phyloP scores from a whole-genome alignment of 2,329 filamentous ascomycete species.

The Microascus cirrosus region DNA sequence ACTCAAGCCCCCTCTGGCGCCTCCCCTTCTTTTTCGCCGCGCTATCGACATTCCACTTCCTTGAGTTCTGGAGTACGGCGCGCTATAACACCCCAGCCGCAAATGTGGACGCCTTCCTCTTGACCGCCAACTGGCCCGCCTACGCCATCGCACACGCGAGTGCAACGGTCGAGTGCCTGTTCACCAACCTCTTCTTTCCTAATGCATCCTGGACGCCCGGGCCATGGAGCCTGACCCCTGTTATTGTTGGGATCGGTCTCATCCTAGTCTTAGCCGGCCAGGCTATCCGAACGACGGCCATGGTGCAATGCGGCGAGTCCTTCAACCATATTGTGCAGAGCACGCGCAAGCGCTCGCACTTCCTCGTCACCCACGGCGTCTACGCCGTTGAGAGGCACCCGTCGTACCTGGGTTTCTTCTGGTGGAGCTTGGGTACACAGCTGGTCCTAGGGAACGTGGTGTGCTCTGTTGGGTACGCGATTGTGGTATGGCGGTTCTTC shows the following conservation, averaged over 20 bases:
- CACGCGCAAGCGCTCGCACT: conserved; percentile 55
- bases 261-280: conserved; percentile 60
- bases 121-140: conserved; percentile 71
- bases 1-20: conserved; percentile 43
- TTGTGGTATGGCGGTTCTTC: conserved; percentile 83
- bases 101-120: conserved; percentile 64
- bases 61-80: conserved; percentile 90
- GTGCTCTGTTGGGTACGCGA: conserved; percentile 62
- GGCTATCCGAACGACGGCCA: conserved; percentile 64
- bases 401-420: conserved; percentile 96
- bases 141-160: conserved; percentile 75
- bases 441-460: conserved; percentile 75
- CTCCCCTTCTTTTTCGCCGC: conserved; percentile 54
- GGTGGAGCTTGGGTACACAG: conserved; percentile 95
- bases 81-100: conserved; percentile 68
- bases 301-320: conserved; percentile 78
- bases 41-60: conserved; percentile 80
- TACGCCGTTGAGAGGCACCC: conserved; percentile 74
- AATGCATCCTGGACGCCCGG: conserved; percentile 20
- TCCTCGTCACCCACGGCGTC: conserved; percentile 72
- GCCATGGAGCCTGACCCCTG: conserved; percentile 14
- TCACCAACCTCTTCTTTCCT: conserved; percentile 48
- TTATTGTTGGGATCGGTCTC: conserved; percentile 45
- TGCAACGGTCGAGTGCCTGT: conserved; percentile 61
- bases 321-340: conserved; percentile 86